Evolutionary conservation across 805 yeast genomes (phyloP), one percentile per base, ranked within the genome.

Genomic region (Peterozyma xylosa): DNA sequence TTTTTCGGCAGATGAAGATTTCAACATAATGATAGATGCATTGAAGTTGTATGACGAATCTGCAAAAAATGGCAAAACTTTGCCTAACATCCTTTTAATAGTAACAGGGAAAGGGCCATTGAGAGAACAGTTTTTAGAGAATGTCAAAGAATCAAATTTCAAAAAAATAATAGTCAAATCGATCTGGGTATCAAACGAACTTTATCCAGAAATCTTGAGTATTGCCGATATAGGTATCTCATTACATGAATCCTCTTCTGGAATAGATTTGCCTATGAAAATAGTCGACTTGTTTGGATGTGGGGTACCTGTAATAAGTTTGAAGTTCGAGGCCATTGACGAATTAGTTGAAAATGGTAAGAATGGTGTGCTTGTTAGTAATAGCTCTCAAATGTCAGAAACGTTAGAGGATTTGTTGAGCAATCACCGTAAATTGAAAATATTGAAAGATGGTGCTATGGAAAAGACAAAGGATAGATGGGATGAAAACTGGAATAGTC

Each of bases 21-120:
- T 93, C 44, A 66, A 66, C 18, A 62, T 86, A 33, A 63, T 93
- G 14, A 64, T 91, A 14, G 77, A 80, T 10, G 88, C 96, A 0
- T 66, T 93, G 43, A 71, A 73, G 42, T 50, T 62, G 17, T 82
- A 87, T 50, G 90, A 85, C 41, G 48, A 51, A 10, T 54, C 59
- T 18, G 4, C 27, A 21, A 33, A 42, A 10, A 50, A 48, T 16
- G 52, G 50, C 9, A 50, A 53, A 11, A 32, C 50, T 1, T 50
- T 71, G 3, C 80, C 81, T 1, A 73, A 70, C 3, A 55, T 90
- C 1, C 59, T 79, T 34, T 75, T 88, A 42, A 63, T 93, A n/a
- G 82, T 93, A n/a, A 93, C 99, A 0, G 99, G 99, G 0, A 91
- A 90, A 59, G 99, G 99, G 0, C 98, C 98, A 0, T 59, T 85